Base-by-base conservation (phyloP, 495 filamentous ascomycete species). In the Aspergillus olivimuriae region DNA sequence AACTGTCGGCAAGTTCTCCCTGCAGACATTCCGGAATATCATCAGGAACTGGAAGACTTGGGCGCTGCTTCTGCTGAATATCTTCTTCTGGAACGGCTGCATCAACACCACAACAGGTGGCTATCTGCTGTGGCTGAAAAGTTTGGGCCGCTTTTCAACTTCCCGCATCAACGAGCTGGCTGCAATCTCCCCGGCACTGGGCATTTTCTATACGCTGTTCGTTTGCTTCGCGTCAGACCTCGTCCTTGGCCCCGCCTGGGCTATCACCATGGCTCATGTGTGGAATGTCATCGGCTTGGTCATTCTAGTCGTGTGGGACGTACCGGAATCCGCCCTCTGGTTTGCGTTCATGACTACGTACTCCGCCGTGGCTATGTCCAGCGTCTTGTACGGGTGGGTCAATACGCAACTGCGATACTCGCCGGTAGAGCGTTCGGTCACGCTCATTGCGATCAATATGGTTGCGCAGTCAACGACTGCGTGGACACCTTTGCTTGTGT, bases 371-470 rank as follows among this genome's bases (percentile, higher is more conserved):
- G 57, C 60, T 0, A 62, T 63, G 56, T 61, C 62, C 4, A 60
- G 56, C 34, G 56, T 63, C 2, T 47, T 66, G 7, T 66, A 63
- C 36, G 62, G 60, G 4, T 80, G 76, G 77, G 71, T 74, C 2
- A 72, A 80, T 43, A 62, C 50, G 20, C 55, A 62, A 20, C 40
- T 67, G 3, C 51, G 76, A 65, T 50, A 74, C 69, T 53, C 79
- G 64, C 71, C 72, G 17, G 70, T 76, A 48, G 75, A 81, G 52
- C 56, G 79, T n/a, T 70, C 76, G 2, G 43, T 81, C 12, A 73
- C 78, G 2, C 62, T 76, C 17, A 65, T 71, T 11, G 55, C 65
- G 17, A 70, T 77, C 58, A 81, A 77, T 46, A 66, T 66, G 2
- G 47, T 73, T 42, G 67, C 68, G 6, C 76, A 78, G 55, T 72